Evolutionary conservation across 164 flowering plant genomes (phyloP).

Genomic region (Vitis cinerea): DNA sequence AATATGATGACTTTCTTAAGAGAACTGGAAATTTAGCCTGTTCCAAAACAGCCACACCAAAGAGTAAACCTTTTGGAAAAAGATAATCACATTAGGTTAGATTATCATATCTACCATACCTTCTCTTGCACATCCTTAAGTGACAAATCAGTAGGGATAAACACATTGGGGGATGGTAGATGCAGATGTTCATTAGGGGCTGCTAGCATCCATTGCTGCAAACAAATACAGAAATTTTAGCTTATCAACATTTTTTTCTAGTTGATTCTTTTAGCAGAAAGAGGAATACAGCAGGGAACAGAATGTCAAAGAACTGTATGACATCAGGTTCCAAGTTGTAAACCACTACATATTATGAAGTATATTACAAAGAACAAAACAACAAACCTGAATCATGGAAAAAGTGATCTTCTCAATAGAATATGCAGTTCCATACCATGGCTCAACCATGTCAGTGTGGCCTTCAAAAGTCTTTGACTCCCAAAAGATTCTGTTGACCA

Average conservation of each 20-base stretch:
- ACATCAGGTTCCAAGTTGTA: too few species aligned
- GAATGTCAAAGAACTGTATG: too few species aligned
- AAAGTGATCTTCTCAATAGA: slow-evolving; percentile 54
- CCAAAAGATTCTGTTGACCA: slow-evolving; percentile 81
- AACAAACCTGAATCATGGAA: slow-evolving; percentile 64
- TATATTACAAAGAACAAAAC: slow-evolving; percentile 5
- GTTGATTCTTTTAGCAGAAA: too few species aligned
- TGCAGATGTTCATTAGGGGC: slow-evolving; percentile 71
- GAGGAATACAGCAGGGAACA: too few species aligned
- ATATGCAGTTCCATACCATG: slow-evolving; percentile 95
- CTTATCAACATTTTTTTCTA: too few species aligned
- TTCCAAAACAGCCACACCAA: slow-evolving; percentile 6
- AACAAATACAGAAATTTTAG: neutral
- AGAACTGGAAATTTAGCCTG: slow-evolving; percentile 68
- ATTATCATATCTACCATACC: slow-evolving; percentile 30
- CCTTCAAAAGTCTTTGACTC: slow-evolving; percentile 91
- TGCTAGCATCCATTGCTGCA: slow-evolving; percentile 77
- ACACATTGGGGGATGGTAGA: slow-evolving; percentile 73
- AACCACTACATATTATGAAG: neutral
- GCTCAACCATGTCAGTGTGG: slow-evolving; percentile 70
- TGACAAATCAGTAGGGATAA: slow-evolving; percentile 86
- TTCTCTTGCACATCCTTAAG: slow-evolving; percentile 52
- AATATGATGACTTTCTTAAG: slow-evolving; percentile 62
- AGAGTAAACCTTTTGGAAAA: neutral
- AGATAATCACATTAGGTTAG: neutral